Evolutionary conservation across 2,329 filamentous ascomycete species (phyloP).

Genomic region (Rhynchosporium secalis): DNA sequence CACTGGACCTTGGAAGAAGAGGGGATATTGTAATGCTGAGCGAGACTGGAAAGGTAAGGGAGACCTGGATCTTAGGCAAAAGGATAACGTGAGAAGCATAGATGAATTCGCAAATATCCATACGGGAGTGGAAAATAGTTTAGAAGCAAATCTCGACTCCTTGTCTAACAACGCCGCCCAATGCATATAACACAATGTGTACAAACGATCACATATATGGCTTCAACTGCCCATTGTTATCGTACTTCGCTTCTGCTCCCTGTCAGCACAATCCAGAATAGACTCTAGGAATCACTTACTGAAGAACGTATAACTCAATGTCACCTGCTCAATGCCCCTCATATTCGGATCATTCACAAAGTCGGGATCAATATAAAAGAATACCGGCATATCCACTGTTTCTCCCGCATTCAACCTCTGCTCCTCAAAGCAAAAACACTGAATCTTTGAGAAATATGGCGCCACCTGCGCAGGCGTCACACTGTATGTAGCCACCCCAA

Average conservation of each 20-base stretch:
- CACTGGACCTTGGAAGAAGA: constrained; percentile 30
- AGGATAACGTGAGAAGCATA: constrained; percentile 13
- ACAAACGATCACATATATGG: constrained; percentile 25
- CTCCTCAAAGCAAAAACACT: constrained; percentile 99
- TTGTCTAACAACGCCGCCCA: constrained; percentile 24
- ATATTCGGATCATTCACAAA: constrained; percentile 90
- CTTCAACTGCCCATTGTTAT: constrained; percentile 70
- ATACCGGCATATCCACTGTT: constrained; percentile 98
- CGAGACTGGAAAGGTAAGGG: constrained; percentile 27
- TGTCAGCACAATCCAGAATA: constrained; percentile 40
- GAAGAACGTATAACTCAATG: constrained; percentile 96
- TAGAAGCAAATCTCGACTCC: not conserved
- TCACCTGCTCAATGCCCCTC: constrained; percentile 92
- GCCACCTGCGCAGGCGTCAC: constrained; percentile 95
- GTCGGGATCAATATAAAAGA: constrained; percentile 98
- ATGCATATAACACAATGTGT: constrained; percentile 29
- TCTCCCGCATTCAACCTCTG: constrained; percentile 93
- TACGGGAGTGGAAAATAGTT: not conserved
- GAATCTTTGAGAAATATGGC: constrained; percentile 98
- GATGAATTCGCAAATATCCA: not conserved
- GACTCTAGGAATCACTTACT: constrained; percentile 59
- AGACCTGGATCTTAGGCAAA: constrained; percentile 36
- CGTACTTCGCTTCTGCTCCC: constrained; percentile 73
- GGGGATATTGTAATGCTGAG: constrained; percentile 36
- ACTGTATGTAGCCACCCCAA: constrained; percentile 96